These are phyloP conservation scores for Salvia miltiorrhiza DNA, from an alignment of 257 asterid species.

Conservation along the genomic window DNA sequence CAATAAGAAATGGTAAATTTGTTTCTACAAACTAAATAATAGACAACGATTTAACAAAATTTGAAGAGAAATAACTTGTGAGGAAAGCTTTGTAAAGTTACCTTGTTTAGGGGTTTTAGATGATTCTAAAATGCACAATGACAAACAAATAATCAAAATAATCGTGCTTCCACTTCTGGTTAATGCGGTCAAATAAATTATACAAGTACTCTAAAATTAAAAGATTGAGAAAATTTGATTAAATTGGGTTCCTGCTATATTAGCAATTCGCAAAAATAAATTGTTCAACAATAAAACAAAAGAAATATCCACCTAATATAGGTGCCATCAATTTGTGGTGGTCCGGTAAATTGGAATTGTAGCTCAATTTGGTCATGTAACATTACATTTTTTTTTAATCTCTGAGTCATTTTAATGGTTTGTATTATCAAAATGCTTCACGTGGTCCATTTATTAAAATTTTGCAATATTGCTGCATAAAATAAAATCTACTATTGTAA, in stretches of 20 bases:
- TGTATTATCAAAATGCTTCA: background rate
- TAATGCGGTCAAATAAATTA: background rate
- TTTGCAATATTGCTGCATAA: background rate
- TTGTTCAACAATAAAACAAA: background rate
- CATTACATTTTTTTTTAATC: conserved; percentile 1
- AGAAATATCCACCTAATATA: background rate
- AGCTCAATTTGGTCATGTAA: conserved; percentile 10
- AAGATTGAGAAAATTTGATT: background rate
- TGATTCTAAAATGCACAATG: background rate
- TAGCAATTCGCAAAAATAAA: background rate
- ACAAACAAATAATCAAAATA: too few relatives aligned
- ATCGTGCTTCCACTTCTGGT: background rate
- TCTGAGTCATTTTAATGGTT: background rate
- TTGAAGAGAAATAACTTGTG: background rate
- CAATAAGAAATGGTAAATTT: too few relatives aligned
- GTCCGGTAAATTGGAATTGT: conserved; percentile 16
- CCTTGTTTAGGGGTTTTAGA: background rate
- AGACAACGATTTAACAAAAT: background rate
- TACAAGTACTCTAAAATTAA: background rate
- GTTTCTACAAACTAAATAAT: background rate
- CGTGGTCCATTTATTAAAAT: conserved; percentile 11
- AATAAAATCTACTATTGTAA: background rate
- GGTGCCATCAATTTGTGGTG: background rate
- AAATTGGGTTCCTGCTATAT: background rate
- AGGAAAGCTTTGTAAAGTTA: background rate